Base-by-base conservation (phyloP, 805 yeast species). In the Saturnispora serradocipensis region DNA sequence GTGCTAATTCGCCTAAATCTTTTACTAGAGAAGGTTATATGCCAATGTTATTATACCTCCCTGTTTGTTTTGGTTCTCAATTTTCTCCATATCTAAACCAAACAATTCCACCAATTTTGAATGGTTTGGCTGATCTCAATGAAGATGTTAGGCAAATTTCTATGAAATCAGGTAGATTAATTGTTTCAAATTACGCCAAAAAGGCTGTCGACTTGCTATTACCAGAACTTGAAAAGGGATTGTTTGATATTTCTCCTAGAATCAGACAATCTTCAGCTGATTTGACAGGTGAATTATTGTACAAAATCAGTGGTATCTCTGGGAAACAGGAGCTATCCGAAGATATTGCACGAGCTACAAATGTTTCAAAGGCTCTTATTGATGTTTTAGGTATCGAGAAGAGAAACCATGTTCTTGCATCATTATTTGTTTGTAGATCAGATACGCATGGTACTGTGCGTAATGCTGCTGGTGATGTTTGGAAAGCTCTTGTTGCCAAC, bases 401-500 rank as follows among this genome's bases (percentile, higher is more conserved):
- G 64, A 84, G 97, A 63, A 95, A 89, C 65, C 80, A 88, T 53
- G 77, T 93, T 39, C 72, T 93, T 59, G 79, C 97, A 1, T 74
- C 90, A n/a, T 72, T 93, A 59, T 93, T 89, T 67, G 82, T 93
- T 34, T 90, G 97, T 67, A 89, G 99, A 67, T 87, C 96, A 13
- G 99, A 93, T 72, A 79, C 82, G 39, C 79, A 93, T 38, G 88
- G 88, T 59, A 75, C 82, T 58, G 99, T 93, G 27, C 82, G 99
- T 61, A 81, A 81, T 57, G 86, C 95, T 25, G 83, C 98, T 11
- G 80, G 88, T 54, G 97, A 93, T 61, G 88, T 93, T 45, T 93
- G 99, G 99, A 90, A 90, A 70, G 88, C 96, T 0, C 74, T 93
- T 63, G 97, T 93, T 48, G 86, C 96, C 46, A 93, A 93, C 66